Base-by-base conservation (phyloP, 1,284 basidiomycete genomes). In the Rhodotorula sp. region DNA sequence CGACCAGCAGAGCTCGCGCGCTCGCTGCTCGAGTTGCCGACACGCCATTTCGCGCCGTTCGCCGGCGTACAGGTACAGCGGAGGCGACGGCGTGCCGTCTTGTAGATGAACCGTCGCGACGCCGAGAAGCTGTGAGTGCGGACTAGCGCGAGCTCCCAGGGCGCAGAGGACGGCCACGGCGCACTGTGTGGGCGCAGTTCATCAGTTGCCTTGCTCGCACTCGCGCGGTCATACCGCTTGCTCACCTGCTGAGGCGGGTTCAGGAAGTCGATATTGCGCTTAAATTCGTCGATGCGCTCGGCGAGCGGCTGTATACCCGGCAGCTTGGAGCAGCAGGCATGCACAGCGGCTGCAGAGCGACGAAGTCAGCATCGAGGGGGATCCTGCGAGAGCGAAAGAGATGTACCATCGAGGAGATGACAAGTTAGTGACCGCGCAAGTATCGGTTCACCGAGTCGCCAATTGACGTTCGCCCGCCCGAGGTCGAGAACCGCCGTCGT, bases 41-140 rank as follows among this genome's bases (percentile, higher is more conserved):
- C 70, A 71, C 5, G 73, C 73, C 32, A 70, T 63, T 51, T 74
- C 70, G 30, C 73, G 57, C 0, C 72, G 66, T n/a, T 71, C 66
- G 17, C 72, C 72, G 20, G 72, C 72, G 53, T 49, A 58, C 20
- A 73, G 61, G 52, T 65, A 67, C 15, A 66, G 54, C 6, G 71
- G 64, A 13, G 71, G 65, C 0, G 65, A 62, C 0, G 68, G 62
- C 3, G 58, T 53, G 2, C 62, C 65, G 39, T 68, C 62, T 1
- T 47, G 30, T 9, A 69, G 62, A 20, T 47, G 34, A 10, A 58
- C 32, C 1, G 70, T 63, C 2, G 46, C 46, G 30, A 73, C 44
- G 9, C 71, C 71, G 32, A 73, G 62, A 1, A 73, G 59, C n/a
- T 69, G 68, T 44, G 73, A 74, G 56, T 74, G 73, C 1, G 73